phyloP scores from a whole-genome alignment of 1,139 yeast genomes.

The Kodamaea sp. region DNA sequence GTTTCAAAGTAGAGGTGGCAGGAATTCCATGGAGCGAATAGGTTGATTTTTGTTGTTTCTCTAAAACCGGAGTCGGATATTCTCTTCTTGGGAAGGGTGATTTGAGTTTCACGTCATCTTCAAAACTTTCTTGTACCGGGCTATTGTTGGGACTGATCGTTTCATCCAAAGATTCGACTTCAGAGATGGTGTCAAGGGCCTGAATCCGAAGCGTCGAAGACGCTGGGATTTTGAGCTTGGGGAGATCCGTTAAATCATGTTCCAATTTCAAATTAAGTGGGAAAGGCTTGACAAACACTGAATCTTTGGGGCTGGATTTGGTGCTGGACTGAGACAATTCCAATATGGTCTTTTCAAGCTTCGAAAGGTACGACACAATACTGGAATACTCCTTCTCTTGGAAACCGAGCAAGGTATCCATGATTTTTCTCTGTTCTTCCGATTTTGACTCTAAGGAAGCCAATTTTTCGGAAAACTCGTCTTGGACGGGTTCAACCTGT shows the following conservation, averaged over 20 bases:
- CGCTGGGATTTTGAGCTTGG: background rate
- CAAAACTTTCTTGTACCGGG: background rate
- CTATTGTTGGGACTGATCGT: constrained; percentile 1
- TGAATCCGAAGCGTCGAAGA: constrained; percentile 1
- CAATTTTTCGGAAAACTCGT: constrained; percentile 4
- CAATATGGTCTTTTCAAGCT: constrained; percentile 6
- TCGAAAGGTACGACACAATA: constrained; percentile 3
- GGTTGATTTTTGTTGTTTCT: background rate
- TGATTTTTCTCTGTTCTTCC: constrained; percentile 3
- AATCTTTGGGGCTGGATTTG: constrained; percentile 1
- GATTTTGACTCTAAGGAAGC: constrained; percentile 3
- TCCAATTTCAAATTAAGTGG: constrained; percentile 13
- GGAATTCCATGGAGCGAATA: constrained; percentile 23
- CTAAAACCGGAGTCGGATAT: constrained; percentile 1
- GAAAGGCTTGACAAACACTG: constrained; percentile 15
- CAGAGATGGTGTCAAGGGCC: constrained; percentile 1
- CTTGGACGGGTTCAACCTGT: constrained; percentile 1
- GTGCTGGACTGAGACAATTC: background rate
- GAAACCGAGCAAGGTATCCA: constrained; percentile 3
- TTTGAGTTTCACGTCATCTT: background rate
- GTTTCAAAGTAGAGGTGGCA: constrained; percentile 13
- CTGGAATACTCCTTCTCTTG: constrained; percentile 5
- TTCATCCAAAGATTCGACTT: background rate
- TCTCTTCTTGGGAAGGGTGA: constrained; percentile 2
- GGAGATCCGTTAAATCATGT: background rate